phyloP scores from a whole-genome alignment of 23 red algal species.

The Gracilaria caudata region DNA sequence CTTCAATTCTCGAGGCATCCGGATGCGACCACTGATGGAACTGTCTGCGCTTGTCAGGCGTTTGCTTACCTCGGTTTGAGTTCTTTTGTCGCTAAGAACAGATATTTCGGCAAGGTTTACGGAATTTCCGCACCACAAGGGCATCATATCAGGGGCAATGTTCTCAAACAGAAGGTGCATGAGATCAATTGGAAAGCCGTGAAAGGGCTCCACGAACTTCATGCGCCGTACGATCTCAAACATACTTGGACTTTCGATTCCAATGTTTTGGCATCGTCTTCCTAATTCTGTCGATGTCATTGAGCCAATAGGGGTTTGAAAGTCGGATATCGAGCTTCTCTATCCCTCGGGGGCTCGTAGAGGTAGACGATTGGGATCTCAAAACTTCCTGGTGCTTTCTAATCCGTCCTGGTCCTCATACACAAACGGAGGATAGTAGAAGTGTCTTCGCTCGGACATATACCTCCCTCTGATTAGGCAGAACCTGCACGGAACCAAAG shows the following conservation, averaged over 20 bases:
- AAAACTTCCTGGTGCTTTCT: not conserved
- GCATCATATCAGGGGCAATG: not conserved
- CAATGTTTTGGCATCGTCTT: not conserved
- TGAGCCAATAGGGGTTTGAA: not conserved
- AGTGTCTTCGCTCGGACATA: not conserved
- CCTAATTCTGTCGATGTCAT: not conserved
- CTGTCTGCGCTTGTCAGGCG: not conserved
- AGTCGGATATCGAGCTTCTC: not conserved
- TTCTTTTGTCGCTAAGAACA: not conserved
- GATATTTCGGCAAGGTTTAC: not conserved
- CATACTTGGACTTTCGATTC: too few species aligned
- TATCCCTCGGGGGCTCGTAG: not conserved
- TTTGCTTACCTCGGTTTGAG: not conserved
- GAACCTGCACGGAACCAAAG: not conserved
- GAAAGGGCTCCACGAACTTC: not conserved
- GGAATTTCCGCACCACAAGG: conserved; percentile 1
- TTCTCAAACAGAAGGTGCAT: conserved; percentile 45
- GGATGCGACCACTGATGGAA: not conserved
- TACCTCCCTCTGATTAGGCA: not conserved
- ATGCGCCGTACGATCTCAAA: not conserved
- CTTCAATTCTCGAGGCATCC: not conserved
- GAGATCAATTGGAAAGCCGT: conserved; percentile 23
- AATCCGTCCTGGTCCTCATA: not conserved
- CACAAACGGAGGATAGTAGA: not conserved
- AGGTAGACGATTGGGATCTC: not conserved